A percentile compares a stretch with the other conserved stretches of the same genome.
These are phyloP conservation scores for Poa annua DNA, from an alignment of 176 grass and related monocot species.

Conservation along the genomic window DNA sequence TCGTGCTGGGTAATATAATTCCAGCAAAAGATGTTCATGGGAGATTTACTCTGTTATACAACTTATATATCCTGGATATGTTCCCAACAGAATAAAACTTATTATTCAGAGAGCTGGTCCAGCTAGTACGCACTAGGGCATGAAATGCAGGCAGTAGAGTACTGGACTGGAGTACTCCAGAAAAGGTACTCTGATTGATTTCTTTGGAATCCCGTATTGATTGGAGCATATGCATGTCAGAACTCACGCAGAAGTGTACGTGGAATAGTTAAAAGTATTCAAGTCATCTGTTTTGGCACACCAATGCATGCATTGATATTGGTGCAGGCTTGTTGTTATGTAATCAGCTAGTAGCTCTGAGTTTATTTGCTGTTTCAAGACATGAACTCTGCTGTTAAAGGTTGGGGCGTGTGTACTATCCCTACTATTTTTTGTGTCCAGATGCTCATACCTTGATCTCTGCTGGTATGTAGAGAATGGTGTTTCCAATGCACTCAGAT, in stretches of 20 bases:
- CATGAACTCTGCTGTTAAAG: slow-evolving; percentile 32
- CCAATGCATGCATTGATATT: slow-evolving; percentile 49
- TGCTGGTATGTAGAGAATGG: slow-evolving; percentile 28
- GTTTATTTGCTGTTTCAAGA: slow-evolving; percentile 43
- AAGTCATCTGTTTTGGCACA: slow-evolving; percentile 31
- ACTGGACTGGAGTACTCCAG: background rate
- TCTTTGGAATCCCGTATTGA: slow-evolving; percentile 14
- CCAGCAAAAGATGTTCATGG: background rate
- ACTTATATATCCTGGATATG: background rate
- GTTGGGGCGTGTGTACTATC: background rate
- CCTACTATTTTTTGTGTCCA: slow-evolving; percentile 48
- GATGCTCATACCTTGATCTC: slow-evolving; percentile 44
- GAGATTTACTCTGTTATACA: background rate
- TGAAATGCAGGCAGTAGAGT: slow-evolving; percentile 8
- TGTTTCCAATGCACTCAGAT: slow-evolving; percentile 44
- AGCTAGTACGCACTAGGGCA: slow-evolving; percentile 1
- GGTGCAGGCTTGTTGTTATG: slow-evolving; percentile 43
- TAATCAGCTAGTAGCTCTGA: slow-evolving; percentile 29
- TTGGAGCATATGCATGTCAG: slow-evolving; percentile 38
- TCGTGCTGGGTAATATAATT: background rate
- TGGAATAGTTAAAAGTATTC: slow-evolving; percentile 23
- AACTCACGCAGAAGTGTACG: slow-evolving; percentile 27
- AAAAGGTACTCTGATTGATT: slow-evolving; percentile 6
- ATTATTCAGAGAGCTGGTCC: background rate
- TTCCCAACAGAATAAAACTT: background rate